Conservation (phyloP, 352 stramenopile species). For the Phytopythium litorale region DNA sequence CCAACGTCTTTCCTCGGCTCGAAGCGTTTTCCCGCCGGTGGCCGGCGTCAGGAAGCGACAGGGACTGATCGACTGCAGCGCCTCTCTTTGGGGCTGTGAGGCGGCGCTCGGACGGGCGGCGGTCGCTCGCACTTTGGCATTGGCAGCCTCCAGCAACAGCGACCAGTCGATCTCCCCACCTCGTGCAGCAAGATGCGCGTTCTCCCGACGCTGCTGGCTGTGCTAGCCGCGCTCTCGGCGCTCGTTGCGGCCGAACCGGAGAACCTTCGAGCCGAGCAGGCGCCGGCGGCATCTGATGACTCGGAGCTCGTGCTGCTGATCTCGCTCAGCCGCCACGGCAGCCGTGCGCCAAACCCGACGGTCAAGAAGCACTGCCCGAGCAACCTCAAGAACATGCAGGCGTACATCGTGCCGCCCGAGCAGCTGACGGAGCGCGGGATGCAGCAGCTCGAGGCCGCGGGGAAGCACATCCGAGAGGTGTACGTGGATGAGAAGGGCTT, state of each 20-base stretch:
- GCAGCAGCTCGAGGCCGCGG: slow-evolving; percentile 61
- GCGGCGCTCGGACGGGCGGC: neutral
- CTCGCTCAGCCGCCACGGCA: slow-evolving; percentile 68
- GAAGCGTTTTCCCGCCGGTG: neutral
- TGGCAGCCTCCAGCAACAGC: slow-evolving; percentile 5
- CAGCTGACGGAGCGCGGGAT: slow-evolving; percentile 73
- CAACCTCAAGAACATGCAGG: slow-evolving; percentile 50
- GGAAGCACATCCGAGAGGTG: slow-evolving; percentile 61
- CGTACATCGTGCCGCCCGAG: slow-evolving; percentile 63
- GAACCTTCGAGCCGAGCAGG: neutral
- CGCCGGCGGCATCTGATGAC: slow-evolving; percentile 9
- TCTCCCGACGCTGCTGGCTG: slow-evolving; percentile 16
- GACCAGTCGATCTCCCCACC: neutral
- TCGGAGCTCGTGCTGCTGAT: slow-evolving; percentile 65
- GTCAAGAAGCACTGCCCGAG: slow-evolving; percentile 63
- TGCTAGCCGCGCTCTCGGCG: slow-evolving; percentile 11
- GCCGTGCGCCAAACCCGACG: slow-evolving; percentile 60
- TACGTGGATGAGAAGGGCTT: slow-evolving; percentile 66
- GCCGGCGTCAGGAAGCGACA: too few species aligned
- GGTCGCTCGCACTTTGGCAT: slow-evolving; percentile 1
- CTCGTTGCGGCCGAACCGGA: slow-evolving; percentile 8
- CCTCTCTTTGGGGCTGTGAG: too few species aligned
- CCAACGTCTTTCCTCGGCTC: neutral
- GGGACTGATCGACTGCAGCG: too few species aligned
- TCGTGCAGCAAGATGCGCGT: slow-evolving; percentile 22